A percentile compares a stretch with the other conserved stretches of the same genome.
Evolutionary conservation across 2,329 filamentous ascomycete genomes (phyloP).

Genomic region (Hypoxylon rubiginosum): DNA sequence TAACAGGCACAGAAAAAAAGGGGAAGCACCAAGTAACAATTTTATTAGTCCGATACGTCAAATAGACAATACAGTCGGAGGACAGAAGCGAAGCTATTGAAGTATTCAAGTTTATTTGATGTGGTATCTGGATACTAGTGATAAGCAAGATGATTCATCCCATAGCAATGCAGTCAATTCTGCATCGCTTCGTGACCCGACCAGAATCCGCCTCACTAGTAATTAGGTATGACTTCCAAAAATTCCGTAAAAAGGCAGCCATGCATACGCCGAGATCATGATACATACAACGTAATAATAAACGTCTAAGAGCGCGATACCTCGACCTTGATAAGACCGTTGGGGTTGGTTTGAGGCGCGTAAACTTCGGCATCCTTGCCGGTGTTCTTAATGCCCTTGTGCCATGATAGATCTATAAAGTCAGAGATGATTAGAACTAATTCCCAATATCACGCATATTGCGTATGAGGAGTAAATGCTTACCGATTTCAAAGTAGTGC

Average conservation of each 20-base stretch:
- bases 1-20: not conserved
- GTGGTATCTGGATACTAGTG: constrained; percentile 41
- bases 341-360: constrained; percentile 91
- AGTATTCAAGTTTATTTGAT: constrained; percentile 27
- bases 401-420: constrained; percentile 90
- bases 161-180: constrained; percentile 11
- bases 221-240: constrained; percentile 26
- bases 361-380: constrained; percentile 97
- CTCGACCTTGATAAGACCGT: constrained; percentile 95
- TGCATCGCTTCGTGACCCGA: constrained; percentile 14
- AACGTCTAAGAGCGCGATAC: constrained; percentile 71
- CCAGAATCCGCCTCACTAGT: constrained; percentile 14
- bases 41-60: too few species aligned
- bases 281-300: constrained; percentile 24
- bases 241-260: constrained; percentile 21
- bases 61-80: too few species aligned
- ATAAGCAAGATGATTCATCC: constrained; percentile 16
- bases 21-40: not conserved
- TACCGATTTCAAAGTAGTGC: constrained; percentile 97
- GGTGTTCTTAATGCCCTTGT: constrained; percentile 94
- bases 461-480: constrained; percentile 50
- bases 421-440: constrained; percentile 1
- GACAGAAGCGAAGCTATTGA: not conserved
- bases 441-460: not conserved
- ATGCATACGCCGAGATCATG: constrained; percentile 41